Evolutionary conservation across 495 filamentous ascomycete species (phyloP).

Genomic region (Neurospora sp.): DNA sequence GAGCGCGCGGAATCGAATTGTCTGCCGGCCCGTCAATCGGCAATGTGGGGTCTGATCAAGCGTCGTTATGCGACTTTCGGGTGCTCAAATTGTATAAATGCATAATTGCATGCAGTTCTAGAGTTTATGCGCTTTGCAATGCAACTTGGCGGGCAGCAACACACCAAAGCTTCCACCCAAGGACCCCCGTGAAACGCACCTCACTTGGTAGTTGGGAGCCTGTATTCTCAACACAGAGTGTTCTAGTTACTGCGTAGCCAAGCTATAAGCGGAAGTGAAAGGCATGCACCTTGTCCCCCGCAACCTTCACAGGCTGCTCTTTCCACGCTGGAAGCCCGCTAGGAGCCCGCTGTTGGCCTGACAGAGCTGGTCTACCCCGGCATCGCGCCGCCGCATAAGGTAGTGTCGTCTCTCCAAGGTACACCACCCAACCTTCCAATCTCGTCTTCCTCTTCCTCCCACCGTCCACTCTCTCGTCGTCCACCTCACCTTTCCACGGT

Average conservation of each 20-base stretch:
- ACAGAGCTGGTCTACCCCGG: background rate
- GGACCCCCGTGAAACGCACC: background rate
- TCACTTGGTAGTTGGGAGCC: background rate
- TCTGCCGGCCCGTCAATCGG: background rate
- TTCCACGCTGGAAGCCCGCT: background rate
- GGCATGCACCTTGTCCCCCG: background rate
- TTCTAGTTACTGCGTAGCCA: background rate
- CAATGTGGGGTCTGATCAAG: background rate
- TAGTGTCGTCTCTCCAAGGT: background rate
- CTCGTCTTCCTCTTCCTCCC: background rate
- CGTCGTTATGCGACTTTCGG: background rate
- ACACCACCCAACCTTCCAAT: background rate
- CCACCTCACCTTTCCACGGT: background rate
- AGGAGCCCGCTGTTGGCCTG: background rate
- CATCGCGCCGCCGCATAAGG: background rate
- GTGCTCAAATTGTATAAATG: background rate
- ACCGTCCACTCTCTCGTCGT: background rate
- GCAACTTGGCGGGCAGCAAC: background rate
- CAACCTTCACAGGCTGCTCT: background rate
- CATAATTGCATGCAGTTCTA: background rate
- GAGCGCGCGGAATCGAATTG: background rate
- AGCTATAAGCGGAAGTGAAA: background rate
- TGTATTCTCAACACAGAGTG: background rate
- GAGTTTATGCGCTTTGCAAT: background rate
- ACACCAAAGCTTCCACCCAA: background rate